A percentile compares a stretch with the other conserved stretches of the same genome.
Conservation (phyloP, 1,284 basidiomycete genomes). For the Malassezia nana region DNA sequence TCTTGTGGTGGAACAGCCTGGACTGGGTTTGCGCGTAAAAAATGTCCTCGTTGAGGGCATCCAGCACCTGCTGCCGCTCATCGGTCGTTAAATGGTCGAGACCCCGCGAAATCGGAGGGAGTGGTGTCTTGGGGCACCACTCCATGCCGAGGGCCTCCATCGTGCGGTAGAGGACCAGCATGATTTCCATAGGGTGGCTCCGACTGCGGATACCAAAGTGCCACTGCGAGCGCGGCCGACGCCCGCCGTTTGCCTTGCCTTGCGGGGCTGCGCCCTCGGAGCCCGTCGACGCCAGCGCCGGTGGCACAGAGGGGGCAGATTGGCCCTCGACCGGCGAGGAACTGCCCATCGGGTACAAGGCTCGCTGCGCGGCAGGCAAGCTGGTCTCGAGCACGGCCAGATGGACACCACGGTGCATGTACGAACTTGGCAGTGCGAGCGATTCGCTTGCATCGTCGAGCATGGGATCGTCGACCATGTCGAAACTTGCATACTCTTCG, state of each 20-base stretch:
- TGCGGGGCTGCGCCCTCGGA: slow-evolving; percentile 10
- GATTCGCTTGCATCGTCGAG: slow-evolving; percentile 1
- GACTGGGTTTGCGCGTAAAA: slow-evolving; percentile 93
- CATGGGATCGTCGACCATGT: slow-evolving; percentile 17
- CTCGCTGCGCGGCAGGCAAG: slow-evolving; percentile 11
- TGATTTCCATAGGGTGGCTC: slow-evolving; percentile 95
- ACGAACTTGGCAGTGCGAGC: slow-evolving; percentile 1
- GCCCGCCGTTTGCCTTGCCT: background rate
- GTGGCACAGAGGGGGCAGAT: slow-evolving; percentile 8
- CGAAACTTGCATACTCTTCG: slow-evolving; percentile 24
- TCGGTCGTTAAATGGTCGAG: slow-evolving; percentile 42
- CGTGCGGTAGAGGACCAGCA: slow-evolving; percentile 95
- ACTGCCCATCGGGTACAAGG: slow-evolving; percentile 12
- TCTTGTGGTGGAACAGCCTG: slow-evolving; percentile 19
- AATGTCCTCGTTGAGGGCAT: slow-evolving; percentile 54
- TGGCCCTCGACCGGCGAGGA: slow-evolving; percentile 18
- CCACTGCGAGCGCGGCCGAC: slow-evolving; percentile 60
- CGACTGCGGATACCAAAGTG: slow-evolving; percentile 94
- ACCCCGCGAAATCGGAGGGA: background rate
- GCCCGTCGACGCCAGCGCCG: slow-evolving; percentile 21
- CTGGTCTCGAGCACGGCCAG: slow-evolving; percentile 38
- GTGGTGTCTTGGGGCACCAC: slow-evolving; percentile 57
- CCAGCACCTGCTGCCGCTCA: slow-evolving; percentile 49
- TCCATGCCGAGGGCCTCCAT: slow-evolving; percentile 89
- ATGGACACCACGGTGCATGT: slow-evolving; percentile 15